Evolutionary conservation across 2,329 filamentous ascomycete genomes (phyloP), one percentile per base, ranked within the genome.

Genomic region (Fusarium fracticaudum): DNA sequence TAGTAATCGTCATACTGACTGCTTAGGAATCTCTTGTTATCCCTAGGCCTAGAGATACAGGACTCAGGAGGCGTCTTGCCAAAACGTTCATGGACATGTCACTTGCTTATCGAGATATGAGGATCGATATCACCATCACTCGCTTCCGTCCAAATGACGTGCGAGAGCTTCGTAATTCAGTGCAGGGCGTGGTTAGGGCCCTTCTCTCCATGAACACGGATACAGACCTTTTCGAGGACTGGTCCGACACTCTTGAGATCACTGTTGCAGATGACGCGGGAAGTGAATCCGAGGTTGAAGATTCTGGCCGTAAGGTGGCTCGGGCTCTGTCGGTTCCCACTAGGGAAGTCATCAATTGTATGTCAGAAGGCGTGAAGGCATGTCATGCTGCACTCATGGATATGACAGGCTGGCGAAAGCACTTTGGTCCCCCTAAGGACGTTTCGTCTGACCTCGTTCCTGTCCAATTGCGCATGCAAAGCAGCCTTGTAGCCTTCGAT

Each of bases 11-110:
- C 22, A 20, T 54, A 24, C 60, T 73, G 37, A 68, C 29, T 31
- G 7, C 26, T 6, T n/a, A 80, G 78, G 81, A 83, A 69, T 80
- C 81, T 4, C 75, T 84, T 26, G 57, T 79, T 24, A 77, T 81
- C 17, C 80, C 81, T 29, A 78, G 76, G 5, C 76, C 78, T 5
- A 78, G 77, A 57, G 78, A 81, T 51, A 77, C 72, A 6, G 76
- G 76, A 53, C 82, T 69, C 8, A 84, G 86, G 38, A 83, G 86
- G 48, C 81, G 84, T 43, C 80, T 91, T 24, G 84, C 86, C 9
- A 85, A 84, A 68, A 84, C 85, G 2, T 90, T 90, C 66, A 87
- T 90, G 67, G 85, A 88, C 64, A 82, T 91, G 61, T 90, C 89
- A 20, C 83, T 88, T 69, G 86, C 86, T 5, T 86, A 88, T 67